These are phyloP conservation scores for Infundibulicybe gibba DNA, from an alignment of 768 basidiomycete species.

Conservation along the genomic window DNA sequence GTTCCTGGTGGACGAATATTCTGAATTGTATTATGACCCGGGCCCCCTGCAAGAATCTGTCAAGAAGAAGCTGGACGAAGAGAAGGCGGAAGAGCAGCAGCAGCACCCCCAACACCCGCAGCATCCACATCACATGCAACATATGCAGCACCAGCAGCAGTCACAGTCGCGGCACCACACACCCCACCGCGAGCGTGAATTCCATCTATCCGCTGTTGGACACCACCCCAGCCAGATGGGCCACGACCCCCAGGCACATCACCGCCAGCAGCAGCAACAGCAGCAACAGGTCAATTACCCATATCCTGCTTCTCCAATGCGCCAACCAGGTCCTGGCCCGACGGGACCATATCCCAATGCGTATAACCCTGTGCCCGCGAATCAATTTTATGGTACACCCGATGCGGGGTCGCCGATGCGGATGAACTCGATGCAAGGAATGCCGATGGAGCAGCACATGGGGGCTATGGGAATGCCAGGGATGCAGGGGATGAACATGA, in stretches of 20 bases:
- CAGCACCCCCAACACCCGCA: slow-evolving; percentile 24
- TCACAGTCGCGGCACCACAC: slow-evolving; percentile 25
- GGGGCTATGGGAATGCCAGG: slow-evolving; percentile 16
- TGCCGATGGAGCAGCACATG: slow-evolving; percentile 18
- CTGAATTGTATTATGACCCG: slow-evolving; percentile 72
- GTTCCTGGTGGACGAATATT: slow-evolving; percentile 72
- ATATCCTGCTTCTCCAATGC: slow-evolving; percentile 28
- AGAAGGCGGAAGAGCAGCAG: slow-evolving; percentile 30
- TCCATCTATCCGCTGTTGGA: slow-evolving; percentile 14
- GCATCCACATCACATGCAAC: slow-evolving; percentile 1
- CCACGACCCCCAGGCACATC: slow-evolving; percentile 23
- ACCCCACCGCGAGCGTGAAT: slow-evolving; percentile 24
- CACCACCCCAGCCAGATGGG: slow-evolving; percentile 22
- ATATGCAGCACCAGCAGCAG: slow-evolving; percentile 17
- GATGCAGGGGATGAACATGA: slow-evolving; percentile 17
- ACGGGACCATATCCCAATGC: slow-evolving; percentile 23
- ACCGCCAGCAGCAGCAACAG: slow-evolving; percentile 17
- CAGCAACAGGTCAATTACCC: slow-evolving; percentile 21
- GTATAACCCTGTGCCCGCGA: slow-evolving; percentile 25
- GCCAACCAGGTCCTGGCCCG: slow-evolving; percentile 20
- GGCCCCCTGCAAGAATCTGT: slow-evolving; percentile 52
- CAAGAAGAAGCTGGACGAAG: slow-evolving; percentile 43
- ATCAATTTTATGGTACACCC: slow-evolving; percentile 24
- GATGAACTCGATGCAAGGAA: slow-evolving; percentile 25
- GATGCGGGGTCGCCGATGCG: slow-evolving; percentile 29